Conservation (phyloP, 108 stramenopile genomes). For the Cyclotella cryptica region DNA sequence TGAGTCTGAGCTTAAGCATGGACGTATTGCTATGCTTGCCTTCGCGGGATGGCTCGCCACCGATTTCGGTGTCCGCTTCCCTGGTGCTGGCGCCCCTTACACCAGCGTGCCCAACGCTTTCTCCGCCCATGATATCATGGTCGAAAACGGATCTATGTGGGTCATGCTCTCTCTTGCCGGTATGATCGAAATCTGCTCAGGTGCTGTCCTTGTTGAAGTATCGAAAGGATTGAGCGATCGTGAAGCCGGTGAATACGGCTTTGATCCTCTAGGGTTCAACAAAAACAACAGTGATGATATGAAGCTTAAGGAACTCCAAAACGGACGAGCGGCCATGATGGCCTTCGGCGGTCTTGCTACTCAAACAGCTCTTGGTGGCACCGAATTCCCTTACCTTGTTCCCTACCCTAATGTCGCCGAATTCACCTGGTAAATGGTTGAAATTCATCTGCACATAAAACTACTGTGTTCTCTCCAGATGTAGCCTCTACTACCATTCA, state of each 20-base stretch:
- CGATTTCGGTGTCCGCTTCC: conserved; percentile 86
- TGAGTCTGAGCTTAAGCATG: conserved; percentile 91
- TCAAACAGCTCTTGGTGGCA: conserved; percentile 87
- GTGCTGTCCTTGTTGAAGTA: conserved; percentile 85
- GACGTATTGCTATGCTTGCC: conserved; percentile 89
- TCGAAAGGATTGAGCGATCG: conserved; percentile 92
- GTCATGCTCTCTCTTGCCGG: conserved; percentile 79
- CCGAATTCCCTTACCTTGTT: conserved; percentile 57
- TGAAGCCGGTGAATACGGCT: conserved; percentile 90
- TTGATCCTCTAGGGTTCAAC: conserved; percentile 83
- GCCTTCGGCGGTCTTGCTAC: conserved; percentile 95
- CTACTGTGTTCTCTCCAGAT: not conserved
- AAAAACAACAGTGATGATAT: conserved; percentile 73
- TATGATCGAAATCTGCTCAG: conserved; percentile 80
- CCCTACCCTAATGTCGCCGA: conserved; percentile 44
- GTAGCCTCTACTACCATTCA: not conserved
- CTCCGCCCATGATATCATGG: conserved; percentile 86
- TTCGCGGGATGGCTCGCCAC: conserved; percentile 90
- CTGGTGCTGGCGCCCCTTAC: conserved; percentile 67
- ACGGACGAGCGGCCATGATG: conserved; percentile 96
- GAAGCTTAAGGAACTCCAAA: conserved; percentile 91
- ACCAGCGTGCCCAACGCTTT: conserved; percentile 81
- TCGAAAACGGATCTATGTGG: conserved; percentile 81
- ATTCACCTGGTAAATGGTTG: conserved; percentile 41
- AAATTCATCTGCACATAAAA: not conserved